Percentiles rank a stretch among this genome's conserved stretches.
These are phyloP conservation scores for Orychophragmus violaceus DNA, from an alignment of 345 rosid species.

Conservation along the genomic window DNA sequence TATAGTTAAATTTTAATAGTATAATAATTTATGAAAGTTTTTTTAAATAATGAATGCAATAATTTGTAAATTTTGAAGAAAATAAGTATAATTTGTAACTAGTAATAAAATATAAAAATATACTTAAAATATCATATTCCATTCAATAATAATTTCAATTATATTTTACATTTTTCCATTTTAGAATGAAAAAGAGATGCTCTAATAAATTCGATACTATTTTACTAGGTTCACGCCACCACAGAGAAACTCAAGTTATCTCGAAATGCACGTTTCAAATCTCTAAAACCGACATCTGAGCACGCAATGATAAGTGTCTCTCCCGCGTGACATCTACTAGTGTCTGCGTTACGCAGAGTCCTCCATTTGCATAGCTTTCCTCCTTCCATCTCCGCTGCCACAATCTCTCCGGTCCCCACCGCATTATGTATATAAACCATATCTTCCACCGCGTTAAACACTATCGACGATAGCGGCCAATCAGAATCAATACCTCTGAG, in stretches of 20 bases:
- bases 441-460: constrained; percentile 32
- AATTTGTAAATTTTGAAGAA: no score
- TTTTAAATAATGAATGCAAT: no score
- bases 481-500: constrained; percentile 25
- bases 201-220: not conserved
- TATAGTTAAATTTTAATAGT: no score
- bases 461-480: constrained; percentile 27
- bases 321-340: not conserved
- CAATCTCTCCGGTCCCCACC: constrained; percentile 28
- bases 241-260: constrained; percentile 18
- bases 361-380: constrained; percentile 40
- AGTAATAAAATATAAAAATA: no score
- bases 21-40: no score
- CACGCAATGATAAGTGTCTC: constrained; percentile 39
- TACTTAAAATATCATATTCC: no score
- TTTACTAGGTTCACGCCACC: not conserved
- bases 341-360: constrained; percentile 27
- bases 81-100: no score
- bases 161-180: no score
- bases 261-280: constrained; percentile 42
- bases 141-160: no score
- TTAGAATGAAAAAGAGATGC: no score
- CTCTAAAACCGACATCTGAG: constrained; percentile 40
- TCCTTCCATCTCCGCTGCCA: constrained; percentile 40
- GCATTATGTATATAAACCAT: constrained; percentile 32